Conservation (phyloP, 805 yeast species). For the Tetrapisispora namnaoensis region DNA sequence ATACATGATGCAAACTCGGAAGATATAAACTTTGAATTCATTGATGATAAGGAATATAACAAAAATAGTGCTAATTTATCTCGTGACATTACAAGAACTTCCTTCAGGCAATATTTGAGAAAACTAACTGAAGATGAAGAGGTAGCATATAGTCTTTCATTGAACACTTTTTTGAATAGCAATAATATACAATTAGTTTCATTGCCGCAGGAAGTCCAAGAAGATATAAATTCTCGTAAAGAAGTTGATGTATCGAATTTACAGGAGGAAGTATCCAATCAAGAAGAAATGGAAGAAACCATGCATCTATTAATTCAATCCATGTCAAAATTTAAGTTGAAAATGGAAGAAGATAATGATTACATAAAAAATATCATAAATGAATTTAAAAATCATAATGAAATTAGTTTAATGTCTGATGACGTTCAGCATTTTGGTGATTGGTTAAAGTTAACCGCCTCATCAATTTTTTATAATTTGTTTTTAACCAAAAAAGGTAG, state of each 20-base stretch:
- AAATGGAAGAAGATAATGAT: conserved; percentile 36
- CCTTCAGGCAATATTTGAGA: conserved; percentile 65
- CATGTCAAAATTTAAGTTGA: conserved; percentile 46
- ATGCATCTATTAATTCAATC: conserved; percentile 42
- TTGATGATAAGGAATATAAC: conserved; percentile 6
- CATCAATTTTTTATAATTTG: conserved; percentile 70
- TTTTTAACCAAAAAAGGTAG: conserved; percentile 54
- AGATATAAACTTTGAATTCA: conserved; percentile 4
- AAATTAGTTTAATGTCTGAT: conserved; percentile 49
- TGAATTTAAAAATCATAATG: conserved; percentile 48
- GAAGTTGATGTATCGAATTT: conserved; percentile 40
- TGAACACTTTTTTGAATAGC: conserved; percentile 42
- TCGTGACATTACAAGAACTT: conserved; percentile 67
- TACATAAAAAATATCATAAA: conserved; percentile 52
- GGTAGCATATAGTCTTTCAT: conserved; percentile 41
- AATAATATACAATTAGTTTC: conserved; percentile 28
- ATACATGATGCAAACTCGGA: conserved; percentile 13
- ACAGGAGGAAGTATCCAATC: conserved; percentile 59
- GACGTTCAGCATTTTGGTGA: conserved; percentile 58
- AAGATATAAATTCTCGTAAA: background rate
- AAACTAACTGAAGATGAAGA: conserved; percentile 44
- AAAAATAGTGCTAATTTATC: conserved; percentile 32
- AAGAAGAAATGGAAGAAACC: conserved; percentile 47
- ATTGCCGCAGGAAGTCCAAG: background rate
- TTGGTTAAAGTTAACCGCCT: conserved; percentile 69